Conservation (phyloP, 2,329 filamentous ascomycete genomes). For the Botryotinia convoluta region DNA sequence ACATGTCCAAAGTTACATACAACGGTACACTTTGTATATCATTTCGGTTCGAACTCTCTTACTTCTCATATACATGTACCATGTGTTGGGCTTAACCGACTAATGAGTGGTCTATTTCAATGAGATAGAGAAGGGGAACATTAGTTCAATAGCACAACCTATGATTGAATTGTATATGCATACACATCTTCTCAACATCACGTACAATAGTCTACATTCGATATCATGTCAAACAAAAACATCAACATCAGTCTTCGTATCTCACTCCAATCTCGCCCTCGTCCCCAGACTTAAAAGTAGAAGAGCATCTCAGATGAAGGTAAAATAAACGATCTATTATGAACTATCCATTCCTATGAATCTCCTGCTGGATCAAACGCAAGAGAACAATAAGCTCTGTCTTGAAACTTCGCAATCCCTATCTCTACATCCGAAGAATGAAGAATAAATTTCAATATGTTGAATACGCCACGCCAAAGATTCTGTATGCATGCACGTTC, state of each 20-base stretch:
- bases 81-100: not conserved
- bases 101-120: not conserved
- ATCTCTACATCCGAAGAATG: not conserved
- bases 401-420: not conserved
- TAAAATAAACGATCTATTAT: constrained; percentile 5
- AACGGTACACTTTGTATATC: not conserved
- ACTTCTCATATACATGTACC: not conserved
- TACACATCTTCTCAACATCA: not conserved
- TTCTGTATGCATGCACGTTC: not conserved
- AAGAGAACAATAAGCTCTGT: not conserved
- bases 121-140: not conserved
- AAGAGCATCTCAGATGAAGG: not conserved
- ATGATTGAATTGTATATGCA: not conserved
- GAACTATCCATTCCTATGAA: constrained; percentile 7
- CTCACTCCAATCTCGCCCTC: not conserved
- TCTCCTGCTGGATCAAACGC: not conserved
- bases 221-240: not conserved
- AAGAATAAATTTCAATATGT: constrained; percentile 3
- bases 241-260: not conserved
- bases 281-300: not conserved
- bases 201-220: not conserved
- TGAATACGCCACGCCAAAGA: not conserved
- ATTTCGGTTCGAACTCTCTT: not conserved
- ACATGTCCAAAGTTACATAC: not conserved
- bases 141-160: not conserved